phyloP scores from a whole-genome alignment of 441 rosid species.

The Mallotus japonicus region DNA sequence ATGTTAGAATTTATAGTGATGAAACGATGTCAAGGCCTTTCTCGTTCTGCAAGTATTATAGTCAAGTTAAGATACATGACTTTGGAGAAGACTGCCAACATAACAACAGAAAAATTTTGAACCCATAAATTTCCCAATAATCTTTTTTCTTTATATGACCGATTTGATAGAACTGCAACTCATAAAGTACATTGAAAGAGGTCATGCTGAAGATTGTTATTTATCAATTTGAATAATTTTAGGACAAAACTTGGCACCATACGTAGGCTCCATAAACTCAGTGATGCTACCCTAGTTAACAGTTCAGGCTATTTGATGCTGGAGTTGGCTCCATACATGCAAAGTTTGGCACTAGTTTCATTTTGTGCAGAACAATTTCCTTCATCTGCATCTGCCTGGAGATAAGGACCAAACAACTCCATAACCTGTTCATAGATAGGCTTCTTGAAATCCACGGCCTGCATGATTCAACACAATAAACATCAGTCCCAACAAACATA shows the following conservation, averaged over 20 bases:
- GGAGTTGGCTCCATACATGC: slow-evolving; percentile 11
- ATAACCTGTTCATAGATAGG: slow-evolving; percentile 66
- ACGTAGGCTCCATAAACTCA: neutral
- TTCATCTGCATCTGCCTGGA: slow-evolving; percentile 32
- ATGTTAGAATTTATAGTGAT: neutral
- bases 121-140: neutral
- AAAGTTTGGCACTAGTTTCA: slow-evolving; percentile 2
- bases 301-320: neutral
- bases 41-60: neutral
- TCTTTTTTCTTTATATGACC: neutral
- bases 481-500: neutral
- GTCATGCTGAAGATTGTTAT: neutral
- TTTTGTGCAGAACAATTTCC: slow-evolving; percentile 6
- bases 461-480: slow-evolving; percentile 15
- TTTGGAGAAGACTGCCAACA: too few species aligned
- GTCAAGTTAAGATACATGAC: too few species aligned
- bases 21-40: neutral
- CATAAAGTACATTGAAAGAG: neutral
- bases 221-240: neutral
- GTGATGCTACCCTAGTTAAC: neutral
- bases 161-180: neutral
- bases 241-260: slow-evolving; percentile 4
- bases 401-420: slow-evolving; percentile 50
- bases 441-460: slow-evolving; percentile 82
- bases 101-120: too few species aligned